These are phyloP conservation scores for Chalciporus chontae DNA, from an alignment of 768 basidiomycete species.

Conservation along the genomic window DNA sequence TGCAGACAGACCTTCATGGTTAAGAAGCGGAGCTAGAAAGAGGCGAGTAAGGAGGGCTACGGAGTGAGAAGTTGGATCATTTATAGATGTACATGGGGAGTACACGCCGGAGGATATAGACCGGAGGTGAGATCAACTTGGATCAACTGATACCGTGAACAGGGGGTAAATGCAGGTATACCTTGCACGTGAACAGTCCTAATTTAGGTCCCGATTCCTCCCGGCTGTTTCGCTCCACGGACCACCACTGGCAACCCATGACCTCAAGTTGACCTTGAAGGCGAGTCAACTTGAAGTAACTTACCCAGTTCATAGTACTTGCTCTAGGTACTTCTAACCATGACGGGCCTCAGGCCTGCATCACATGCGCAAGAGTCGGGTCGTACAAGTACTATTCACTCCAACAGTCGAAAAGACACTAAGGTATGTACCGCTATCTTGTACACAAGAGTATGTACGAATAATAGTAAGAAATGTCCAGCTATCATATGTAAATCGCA, in stretches of 20 bases:
- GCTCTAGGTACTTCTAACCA: no score
- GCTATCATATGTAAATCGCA: conserved; percentile 3
- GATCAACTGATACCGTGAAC: not conserved
- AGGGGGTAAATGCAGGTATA: not conserved
- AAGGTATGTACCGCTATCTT: no score
- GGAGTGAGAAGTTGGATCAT: not conserved
- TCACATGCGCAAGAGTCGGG: no score
- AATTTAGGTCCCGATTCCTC: conserved; percentile 4
- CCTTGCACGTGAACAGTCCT: not conserved
- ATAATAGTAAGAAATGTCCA: not conserved
- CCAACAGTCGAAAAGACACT: no score
- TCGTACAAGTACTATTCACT: no score
- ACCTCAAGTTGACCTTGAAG: no score
- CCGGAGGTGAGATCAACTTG: not conserved
- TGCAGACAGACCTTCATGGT: conserved; percentile 3
- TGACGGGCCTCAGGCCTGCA: no score
- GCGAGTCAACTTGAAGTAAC: no score
- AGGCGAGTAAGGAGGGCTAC: not conserved
- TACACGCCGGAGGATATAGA: not conserved
- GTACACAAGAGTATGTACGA: no score
- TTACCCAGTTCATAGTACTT: no score
- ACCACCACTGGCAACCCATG: not conserved
- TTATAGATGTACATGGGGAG: conserved; percentile 3
- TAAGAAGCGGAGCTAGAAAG: not conserved
- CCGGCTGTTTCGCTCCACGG: not conserved